Evolutionary conservation across 352 stramenopile species (phyloP).

Genomic region (Globisporangium sylvaticum): DNA sequence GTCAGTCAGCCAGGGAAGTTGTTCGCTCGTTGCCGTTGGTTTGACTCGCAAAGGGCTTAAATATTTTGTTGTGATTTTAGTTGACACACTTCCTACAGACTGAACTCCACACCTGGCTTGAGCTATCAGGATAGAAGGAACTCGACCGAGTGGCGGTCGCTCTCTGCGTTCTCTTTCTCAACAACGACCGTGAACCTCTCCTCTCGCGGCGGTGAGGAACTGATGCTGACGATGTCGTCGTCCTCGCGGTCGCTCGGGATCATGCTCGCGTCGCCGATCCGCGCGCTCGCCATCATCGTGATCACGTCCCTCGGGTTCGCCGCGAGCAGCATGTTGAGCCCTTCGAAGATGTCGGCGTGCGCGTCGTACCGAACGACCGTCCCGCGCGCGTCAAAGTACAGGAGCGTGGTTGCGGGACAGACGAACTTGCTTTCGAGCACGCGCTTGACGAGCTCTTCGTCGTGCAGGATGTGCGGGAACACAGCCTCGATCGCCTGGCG

Average conservation of each 20-base stretch:
- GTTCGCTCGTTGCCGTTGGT: no score
- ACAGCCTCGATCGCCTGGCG: background rate
- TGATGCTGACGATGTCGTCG: background rate
- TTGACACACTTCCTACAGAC: background rate
- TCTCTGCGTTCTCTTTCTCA: no score
- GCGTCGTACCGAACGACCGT: conserved; percentile 8
- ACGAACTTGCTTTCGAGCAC: background rate
- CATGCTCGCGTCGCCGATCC: background rate
- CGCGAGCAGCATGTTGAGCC: conserved; percentile 1
- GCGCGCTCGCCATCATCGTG: conserved; percentile 5
- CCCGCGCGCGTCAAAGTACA: conserved; percentile 8
- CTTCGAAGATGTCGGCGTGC: conserved; percentile 7
- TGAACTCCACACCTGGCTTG: no score
- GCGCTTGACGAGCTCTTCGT: background rate
- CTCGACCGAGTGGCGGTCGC: background rate
- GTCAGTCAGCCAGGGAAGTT: no score
- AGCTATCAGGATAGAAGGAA: background rate
- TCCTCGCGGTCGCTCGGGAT: background rate
- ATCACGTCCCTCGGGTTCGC: background rate
- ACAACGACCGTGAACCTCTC: background rate
- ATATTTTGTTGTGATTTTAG: background rate
- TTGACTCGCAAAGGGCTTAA: background rate
- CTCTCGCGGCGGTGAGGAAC: background rate
- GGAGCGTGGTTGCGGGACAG: background rate
- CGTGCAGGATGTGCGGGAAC: conserved; percentile 6